Evolutionary conservation across 1,284 basidiomycete species (phyloP), one percentile per base, ranked within the genome.

Genomic region (Xerocomus nothofagi): DNA sequence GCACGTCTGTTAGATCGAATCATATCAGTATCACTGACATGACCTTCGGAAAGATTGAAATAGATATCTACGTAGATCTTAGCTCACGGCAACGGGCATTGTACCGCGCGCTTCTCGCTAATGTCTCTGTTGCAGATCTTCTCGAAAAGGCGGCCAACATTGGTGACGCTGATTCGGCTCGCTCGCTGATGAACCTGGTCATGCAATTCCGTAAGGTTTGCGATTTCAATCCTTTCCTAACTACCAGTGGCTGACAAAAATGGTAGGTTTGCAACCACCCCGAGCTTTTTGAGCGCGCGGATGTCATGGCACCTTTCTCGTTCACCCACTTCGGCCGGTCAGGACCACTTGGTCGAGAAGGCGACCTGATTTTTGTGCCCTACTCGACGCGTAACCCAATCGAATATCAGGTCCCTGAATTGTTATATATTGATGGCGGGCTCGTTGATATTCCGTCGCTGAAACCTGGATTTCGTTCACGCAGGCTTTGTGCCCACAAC

Each of bases 121-220:
- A 97, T 63, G 93, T 98, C 32, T 98, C 96, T 40, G 88, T 99
- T 44, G 85, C 93, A 14, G 97, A 99, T 65, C 82, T 99, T 33
- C 78, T 99, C 50, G 91, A 92, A 62, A 93, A 96, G 67, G 95
- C 96, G 12, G 86, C 90, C 18, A 91, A 90, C 57, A 81, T 92
- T 50, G 84, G 90, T 27, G 93, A 98, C 62, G 91, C 86, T 24
- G 92, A 93, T 58, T 92, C 91, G 33, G 90, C 93, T 42, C 84
- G 92, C 53, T 93, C 93, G 20, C 76, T 99, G 50, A 98, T 99
- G 96, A 99, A 99, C 72, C 80, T 99, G 55, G 96, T 99, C 57
- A 99, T 99, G 97, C 97, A 99, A 71, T 99, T 99, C 79, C 88
- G 97, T 59, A 99, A 99, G 78, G 91, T 88, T 42, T 34, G 68